A percentile compares a stretch with the other conserved stretches of the same genome.
phyloP scores from a whole-genome alignment of 306 rosid genomes.

The Quillaja saponaria region DNA sequence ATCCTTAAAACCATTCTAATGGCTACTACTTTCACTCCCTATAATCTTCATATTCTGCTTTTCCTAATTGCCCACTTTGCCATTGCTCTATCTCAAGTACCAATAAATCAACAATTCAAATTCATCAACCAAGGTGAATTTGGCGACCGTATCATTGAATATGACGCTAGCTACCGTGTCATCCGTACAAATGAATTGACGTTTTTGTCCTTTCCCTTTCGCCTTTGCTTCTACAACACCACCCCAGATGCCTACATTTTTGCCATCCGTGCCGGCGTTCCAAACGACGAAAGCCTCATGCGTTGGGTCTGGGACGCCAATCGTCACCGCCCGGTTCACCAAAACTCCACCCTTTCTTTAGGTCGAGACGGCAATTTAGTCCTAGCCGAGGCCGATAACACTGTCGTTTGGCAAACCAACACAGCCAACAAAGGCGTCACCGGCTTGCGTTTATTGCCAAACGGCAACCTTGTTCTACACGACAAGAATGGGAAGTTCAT shows the following conservation, averaged over 20 bases:
- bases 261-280: slow-evolving; percentile 33
- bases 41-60: neutral
- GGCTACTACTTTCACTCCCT: neutral
- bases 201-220: slow-evolving; percentile 28
- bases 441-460: slow-evolving; percentile 24
- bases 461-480: slow-evolving; percentile 37
- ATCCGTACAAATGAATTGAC: slow-evolving; percentile 3
- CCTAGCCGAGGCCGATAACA: slow-evolving; percentile 27
- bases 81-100: neutral
- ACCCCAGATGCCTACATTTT: slow-evolving; percentile 29
- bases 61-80: neutral
- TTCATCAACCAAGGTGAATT: slow-evolving; percentile 37
- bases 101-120: too few relatives aligned
- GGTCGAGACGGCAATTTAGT: slow-evolving; percentile 34
- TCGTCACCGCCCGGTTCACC: too few relatives aligned
- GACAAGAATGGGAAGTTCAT: slow-evolving; percentile 27
- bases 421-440: slow-evolving; percentile 39
- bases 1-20: neutral
- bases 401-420: slow-evolving; percentile 44
- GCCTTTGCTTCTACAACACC: slow-evolving; percentile 45
- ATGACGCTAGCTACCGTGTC: too few relatives aligned
- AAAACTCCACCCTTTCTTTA: too few relatives aligned
- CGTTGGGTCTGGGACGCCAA: too few relatives aligned
- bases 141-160: slow-evolving; percentile 27
- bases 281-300: slow-evolving; percentile 21